These are phyloP conservation scores for Podosphaera fusca DNA, from an alignment of 2,329 filamentous ascomycete species.

Conservation along the genomic window DNA sequence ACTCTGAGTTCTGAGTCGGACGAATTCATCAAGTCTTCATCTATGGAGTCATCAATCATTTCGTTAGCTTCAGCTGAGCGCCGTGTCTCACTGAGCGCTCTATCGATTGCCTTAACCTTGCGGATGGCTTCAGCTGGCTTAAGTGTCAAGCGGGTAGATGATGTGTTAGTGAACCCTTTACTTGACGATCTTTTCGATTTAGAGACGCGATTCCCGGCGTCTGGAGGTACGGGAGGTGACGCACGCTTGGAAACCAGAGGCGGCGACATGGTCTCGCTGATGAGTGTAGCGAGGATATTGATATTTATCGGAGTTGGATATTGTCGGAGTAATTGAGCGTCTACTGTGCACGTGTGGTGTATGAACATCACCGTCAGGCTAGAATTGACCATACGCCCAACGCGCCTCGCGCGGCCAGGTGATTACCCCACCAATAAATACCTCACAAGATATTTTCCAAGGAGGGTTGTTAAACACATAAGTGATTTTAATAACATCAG, in stretches of 20 bases:
- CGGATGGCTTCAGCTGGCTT: not conserved
- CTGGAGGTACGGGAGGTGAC: not conserved
- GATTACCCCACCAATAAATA: too few species aligned
- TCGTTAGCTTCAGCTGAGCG: not conserved
- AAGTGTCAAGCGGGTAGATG: not conserved
- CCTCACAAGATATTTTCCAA: too few species aligned
- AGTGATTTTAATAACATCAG: too few species aligned
- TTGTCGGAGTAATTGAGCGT: too few species aligned
- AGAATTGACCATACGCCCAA: too few species aligned
- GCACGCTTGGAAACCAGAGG: not conserved
- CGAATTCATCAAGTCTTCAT: not conserved
- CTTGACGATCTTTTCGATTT: not conserved
- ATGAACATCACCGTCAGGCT: too few species aligned
- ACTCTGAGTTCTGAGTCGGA: not conserved
- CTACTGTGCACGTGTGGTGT: too few species aligned
- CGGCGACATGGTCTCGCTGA: not conserved
- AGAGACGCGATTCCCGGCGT: not conserved
- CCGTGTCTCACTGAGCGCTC: not conserved
- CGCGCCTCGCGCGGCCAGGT: too few species aligned
- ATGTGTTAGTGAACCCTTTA: not conserved
- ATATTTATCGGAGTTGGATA: too few species aligned
- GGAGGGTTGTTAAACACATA: too few species aligned
- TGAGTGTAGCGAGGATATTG: not conserved
- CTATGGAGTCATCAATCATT: not conserved
- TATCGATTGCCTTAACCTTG: not conserved